Base-by-base conservation (phyloP, 805 yeast genomes). In the Myxozyma lipomycoides region DNA sequence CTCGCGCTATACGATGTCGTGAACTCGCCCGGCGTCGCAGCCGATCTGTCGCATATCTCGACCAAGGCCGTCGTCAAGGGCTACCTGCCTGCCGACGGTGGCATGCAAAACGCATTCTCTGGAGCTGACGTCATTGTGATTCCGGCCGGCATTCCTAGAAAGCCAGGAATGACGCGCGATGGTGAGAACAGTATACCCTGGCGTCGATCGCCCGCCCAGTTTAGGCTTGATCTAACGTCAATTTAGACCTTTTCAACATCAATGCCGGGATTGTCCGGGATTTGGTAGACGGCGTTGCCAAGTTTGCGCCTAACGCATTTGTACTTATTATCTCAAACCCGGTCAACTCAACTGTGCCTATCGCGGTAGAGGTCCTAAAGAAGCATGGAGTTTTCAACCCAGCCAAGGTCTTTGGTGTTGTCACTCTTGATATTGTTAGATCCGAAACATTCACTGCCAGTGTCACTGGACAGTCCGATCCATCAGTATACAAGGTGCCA, bases 81-180 rank as follows among this genome's bases (percentile, higher is more conserved):
- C 4, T 79, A 70, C 68, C 77, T 81, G 61, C 87, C 91, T 44
- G 73, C 70, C 46, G 79, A 82, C 55, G 78, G 78, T 45, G 86
- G 86, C 30, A 73, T 88, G 58, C 73, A 76, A 53, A 73, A 72
- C 49, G 95, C 96, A 18, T 73, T 90, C 62, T 73, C 77, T 46
- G 89, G 83, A 44, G 79, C 96, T 46, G 95, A 89, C 63, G 82
- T 90, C 54, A 90, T 90, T 46, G 79, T 90, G 52, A 86, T 90
- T 62, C 95, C 95, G 42, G 95, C 95, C 32, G 95, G 95, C 56
- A 83, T 86, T 37, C 95, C 95, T 64, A 83, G 95, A 74, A 87
- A 87, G 73, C 95, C 95, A 38, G 95, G 95, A 51, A 86, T 86
- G 95, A 84, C 95, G 53, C 82, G 95, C 71, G 95, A 86, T 67